phyloP scores from a whole-genome alignment of 306 rosid species.

The Quercus mongolica region DNA sequence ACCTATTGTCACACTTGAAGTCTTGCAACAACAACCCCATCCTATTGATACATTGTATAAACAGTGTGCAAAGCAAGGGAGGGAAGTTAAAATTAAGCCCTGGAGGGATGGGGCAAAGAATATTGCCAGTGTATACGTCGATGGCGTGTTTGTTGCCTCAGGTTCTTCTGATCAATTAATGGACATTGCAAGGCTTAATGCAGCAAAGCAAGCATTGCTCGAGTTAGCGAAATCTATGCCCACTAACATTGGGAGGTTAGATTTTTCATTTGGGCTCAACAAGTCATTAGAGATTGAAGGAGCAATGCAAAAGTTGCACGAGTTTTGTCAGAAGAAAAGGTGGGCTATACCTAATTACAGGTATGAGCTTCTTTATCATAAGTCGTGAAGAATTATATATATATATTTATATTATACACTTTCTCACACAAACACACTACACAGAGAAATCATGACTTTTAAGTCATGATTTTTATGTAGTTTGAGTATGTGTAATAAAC shows the following conservation, averaged over 20 bases:
- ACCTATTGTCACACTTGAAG: conserved; percentile 60
- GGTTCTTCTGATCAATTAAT: conserved; percentile 55
- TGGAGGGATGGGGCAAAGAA: conserved; percentile 33
- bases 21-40: conserved; percentile 54
- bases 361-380: conserved; percentile 28
- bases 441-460: too few species aligned
- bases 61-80: conserved; percentile 65
- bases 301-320: conserved; percentile 52
- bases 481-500: background rate
- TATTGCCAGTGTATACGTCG: conserved; percentile 12
- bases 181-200: conserved; percentile 61
- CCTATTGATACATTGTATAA: conserved; percentile 56
- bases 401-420: too few species aligned
- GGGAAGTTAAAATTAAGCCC: conserved; percentile 37
- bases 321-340: conserved; percentile 49
- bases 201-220: conserved; percentile 36
- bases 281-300: conserved; percentile 35
- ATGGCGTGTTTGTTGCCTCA: conserved; percentile 33
- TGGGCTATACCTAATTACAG: conserved; percentile 58
- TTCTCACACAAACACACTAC: too few species aligned
- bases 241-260: too few species aligned
- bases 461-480: too few species aligned
- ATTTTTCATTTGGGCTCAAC: too few species aligned
- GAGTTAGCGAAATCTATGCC: too few species aligned
- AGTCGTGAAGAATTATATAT: background rate